Conservation (phyloP, 73 alveolate species). For the Paramecium bursaria region DNA sequence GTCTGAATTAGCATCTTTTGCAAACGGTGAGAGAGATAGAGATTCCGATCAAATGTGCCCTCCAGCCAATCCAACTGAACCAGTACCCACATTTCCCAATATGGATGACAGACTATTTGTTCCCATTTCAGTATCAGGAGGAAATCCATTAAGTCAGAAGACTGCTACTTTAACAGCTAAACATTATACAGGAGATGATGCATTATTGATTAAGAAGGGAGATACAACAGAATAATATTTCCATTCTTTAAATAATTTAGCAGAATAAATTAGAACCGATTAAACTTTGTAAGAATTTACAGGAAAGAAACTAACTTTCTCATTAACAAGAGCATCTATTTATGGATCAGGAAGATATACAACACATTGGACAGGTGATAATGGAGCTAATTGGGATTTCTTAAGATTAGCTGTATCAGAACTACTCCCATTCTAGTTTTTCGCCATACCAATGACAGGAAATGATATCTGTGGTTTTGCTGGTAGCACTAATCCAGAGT, state of each 20-base stretch:
- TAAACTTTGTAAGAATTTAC: conserved; percentile 36
- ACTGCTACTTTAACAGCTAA: conserved; percentile 25
- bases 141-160: conserved; percentile 20
- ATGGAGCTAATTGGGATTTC: conserved; percentile 77
- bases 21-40: conserved; percentile 71
- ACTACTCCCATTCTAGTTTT: conserved; percentile 85
- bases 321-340: conserved; percentile 60
- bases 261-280: conserved; percentile 61
- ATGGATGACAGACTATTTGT: conserved; percentile 45
- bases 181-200: conserved; percentile 4
- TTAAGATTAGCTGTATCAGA: conserved; percentile 86
- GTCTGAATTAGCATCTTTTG: conserved; percentile 83
- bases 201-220: not conserved
- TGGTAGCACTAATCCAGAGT: conserved; percentile 77
- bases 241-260: conserved; percentile 60
- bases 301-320: conserved; percentile 54
- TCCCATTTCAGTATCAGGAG: not conserved
- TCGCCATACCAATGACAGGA: conserved; percentile 95
- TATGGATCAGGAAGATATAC: conserved; percentile 80
- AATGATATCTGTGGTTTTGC: conserved; percentile 92
- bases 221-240: conserved; percentile 55
- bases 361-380: conserved; percentile 90
- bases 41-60: not conserved
- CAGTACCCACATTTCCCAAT: not conserved
- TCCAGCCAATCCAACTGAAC: conserved; percentile 31